Evolutionary conservation across 129 eudicot species (phyloP).

Genomic region (Artemisia argyi): DNA sequence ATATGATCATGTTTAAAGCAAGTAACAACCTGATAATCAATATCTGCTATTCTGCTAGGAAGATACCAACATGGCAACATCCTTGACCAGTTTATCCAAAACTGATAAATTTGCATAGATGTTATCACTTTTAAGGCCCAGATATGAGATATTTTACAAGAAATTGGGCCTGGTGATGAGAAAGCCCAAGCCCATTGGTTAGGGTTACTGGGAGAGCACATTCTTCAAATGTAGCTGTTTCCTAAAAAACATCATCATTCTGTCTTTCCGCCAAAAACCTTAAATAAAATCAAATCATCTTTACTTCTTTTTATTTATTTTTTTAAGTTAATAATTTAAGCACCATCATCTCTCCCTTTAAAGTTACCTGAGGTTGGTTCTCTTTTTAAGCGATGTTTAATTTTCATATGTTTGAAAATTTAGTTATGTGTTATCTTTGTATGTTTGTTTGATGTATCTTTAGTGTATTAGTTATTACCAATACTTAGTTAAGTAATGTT

Average conservation of each 20-base stretch:
- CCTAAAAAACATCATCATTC: neutral
- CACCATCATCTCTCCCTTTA: neutral
- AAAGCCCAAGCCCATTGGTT: slow-evolving; percentile 23
- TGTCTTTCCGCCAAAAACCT: slow-evolving; percentile 40
- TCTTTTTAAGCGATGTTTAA: neutral
- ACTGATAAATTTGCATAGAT: too few species aligned
- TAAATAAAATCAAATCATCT: slow-evolving; percentile 7
- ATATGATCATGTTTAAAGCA: too few species aligned
- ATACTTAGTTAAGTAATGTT: neutral
- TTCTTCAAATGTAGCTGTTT: too few species aligned
- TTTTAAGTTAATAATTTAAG: neutral
- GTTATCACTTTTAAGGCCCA: too few species aligned
- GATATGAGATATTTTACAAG: too few species aligned
- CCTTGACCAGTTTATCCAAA: too few species aligned
- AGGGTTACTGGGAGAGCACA: slow-evolving; percentile 20
- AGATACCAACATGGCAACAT: too few species aligned
- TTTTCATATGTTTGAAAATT: neutral
- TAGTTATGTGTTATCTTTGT: neutral
- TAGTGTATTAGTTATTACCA: neutral
- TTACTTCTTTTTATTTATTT: too few species aligned
- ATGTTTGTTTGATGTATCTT: neutral
- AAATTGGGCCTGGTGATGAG: neutral
- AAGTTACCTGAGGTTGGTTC: slow-evolving; percentile 14
- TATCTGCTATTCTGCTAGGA: too few species aligned
- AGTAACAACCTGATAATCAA: too few species aligned